Evolutionary conservation across 352 stramenopile genomes (phyloP).

Genomic region (Phytopythium mirpurense): DNA sequence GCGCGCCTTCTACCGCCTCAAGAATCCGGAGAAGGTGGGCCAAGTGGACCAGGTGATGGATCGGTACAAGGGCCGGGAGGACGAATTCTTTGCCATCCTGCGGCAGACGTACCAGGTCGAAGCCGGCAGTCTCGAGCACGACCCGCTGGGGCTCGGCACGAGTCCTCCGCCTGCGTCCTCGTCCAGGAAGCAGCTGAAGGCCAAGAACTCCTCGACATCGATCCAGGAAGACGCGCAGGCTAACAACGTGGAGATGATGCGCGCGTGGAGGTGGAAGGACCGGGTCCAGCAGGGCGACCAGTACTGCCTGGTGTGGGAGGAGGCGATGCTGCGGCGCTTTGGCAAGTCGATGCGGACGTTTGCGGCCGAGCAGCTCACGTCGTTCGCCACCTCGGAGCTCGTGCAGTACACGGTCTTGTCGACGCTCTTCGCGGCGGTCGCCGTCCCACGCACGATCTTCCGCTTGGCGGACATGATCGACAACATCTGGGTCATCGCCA

Average conservation of each 20-base stretch:
- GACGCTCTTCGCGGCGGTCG: constrained; percentile 65
- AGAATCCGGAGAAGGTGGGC: constrained; percentile 69
- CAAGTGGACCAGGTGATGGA: constrained; percentile 79
- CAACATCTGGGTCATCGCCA: constrained; percentile 79
- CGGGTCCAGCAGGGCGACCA: constrained; percentile 78
- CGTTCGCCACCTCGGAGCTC: constrained; percentile 66
- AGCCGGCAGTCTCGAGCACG: constrained; percentile 19
- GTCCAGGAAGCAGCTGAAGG: constrained; percentile 6
- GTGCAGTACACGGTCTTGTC: constrained; percentile 74
- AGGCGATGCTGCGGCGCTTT: constrained; percentile 63
- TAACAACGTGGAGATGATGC: constrained; percentile 15
- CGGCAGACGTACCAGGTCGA: constrained; percentile 58
- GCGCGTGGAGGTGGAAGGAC: constrained; percentile 82
- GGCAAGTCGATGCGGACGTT: constrained; percentile 81
- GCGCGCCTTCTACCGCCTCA: constrained; percentile 61
- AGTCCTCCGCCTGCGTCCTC: not conserved
- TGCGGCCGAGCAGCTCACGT: constrained; percentile 55
- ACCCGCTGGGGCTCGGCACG: constrained; percentile 37
- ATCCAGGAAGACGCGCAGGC: not conserved
- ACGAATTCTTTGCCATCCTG: constrained; percentile 77
- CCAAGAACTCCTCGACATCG: not conserved
- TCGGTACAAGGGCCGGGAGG: constrained; percentile 77
- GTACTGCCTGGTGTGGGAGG: constrained; percentile 79
- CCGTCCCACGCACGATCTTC: constrained; percentile 67
- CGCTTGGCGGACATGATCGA: constrained; percentile 75